Evolutionary conservation across 306 rosid genomes (phyloP).

Genomic region (Delonix regia): DNA sequence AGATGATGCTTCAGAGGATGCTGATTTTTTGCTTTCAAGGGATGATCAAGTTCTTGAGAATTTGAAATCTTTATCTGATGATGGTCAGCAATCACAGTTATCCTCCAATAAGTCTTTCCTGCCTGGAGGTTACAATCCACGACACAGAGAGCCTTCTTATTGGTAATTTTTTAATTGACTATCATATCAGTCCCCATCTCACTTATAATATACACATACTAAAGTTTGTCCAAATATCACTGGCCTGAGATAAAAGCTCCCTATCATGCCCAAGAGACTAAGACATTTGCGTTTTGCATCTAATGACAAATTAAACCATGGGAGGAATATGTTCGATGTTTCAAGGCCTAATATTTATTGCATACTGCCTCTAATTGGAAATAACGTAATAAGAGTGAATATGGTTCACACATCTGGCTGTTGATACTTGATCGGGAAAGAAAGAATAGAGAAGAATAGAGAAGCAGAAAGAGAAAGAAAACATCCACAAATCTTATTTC

Average conservation of each 20-base stretch:
- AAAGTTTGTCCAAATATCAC: neutral
- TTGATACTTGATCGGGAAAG: too few species aligned
- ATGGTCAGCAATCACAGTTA: slow-evolving; percentile 40
- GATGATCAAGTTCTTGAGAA: slow-evolving; percentile 41
- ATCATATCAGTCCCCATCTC: slow-evolving; percentile 4
- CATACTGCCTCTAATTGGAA: neutral
- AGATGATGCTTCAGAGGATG: slow-evolving; percentile 65
- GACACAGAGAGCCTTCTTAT: slow-evolving; percentile 80
- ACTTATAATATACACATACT: neutral
- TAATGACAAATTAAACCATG: neutral
- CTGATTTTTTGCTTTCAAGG: slow-evolving; percentile 43
- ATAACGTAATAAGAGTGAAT: neutral
- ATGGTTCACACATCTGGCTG: neutral
- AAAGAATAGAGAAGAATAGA: too few species aligned
- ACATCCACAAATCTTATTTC: too few species aligned
- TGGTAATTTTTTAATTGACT: slow-evolving; percentile 57
- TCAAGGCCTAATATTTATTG: neutral
- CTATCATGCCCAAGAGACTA: neutral
- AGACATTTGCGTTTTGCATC: neutral
- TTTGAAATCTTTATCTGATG: slow-evolving; percentile 34
- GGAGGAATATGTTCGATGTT: neutral
- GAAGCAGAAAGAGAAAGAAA: too few species aligned
- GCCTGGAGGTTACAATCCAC: slow-evolving; percentile 90
- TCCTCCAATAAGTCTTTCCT: slow-evolving; percentile 50
- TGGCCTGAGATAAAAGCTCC: neutral